Evolutionary conservation across 495 filamentous ascomycete species (phyloP).

Genomic region (Aspergillus campestris): DNA sequence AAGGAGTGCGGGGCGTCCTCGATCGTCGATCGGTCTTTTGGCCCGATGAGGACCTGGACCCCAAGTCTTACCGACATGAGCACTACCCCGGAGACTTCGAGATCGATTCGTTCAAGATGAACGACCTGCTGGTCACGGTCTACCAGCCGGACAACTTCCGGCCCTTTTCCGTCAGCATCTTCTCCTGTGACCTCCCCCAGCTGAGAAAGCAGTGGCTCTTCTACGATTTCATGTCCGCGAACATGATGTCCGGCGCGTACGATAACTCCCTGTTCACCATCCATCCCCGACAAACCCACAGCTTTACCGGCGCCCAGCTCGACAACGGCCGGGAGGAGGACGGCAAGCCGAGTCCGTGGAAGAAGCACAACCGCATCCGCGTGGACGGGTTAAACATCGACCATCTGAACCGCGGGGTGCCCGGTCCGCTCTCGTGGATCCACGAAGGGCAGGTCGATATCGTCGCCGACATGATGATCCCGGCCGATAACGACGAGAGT

Average conservation of each 20-base stretch:
- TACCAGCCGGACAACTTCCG: conserved; percentile 86
- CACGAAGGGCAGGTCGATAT: conserved; percentile 94
- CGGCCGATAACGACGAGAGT: conserved; percentile 74
- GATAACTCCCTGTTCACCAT: conserved; percentile 96
- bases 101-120: conserved; percentile 90
- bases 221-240: conserved; percentile 93
- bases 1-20: conserved; percentile 91
- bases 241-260: conserved; percentile 90
- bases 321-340: conserved; percentile 43
- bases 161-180: conserved; percentile 91
- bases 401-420: conserved; percentile 87
- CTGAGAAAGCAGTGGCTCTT: conserved; percentile 94
- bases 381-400: conserved; percentile 94
- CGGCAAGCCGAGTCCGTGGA: conserved; percentile 57
- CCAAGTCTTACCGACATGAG: conserved; percentile 76
- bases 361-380: conserved; percentile 82
- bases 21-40: conserved; percentile 77
- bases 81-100: conserved; percentile 93
- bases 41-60: conserved; percentile 63
- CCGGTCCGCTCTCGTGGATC: conserved; percentile 96
- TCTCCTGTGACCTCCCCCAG: conserved; percentile 86
- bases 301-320: conserved; percentile 50
- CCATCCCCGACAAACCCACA: conserved; percentile 83
- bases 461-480: conserved; percentile 89
- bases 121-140: conserved; percentile 84